Evolutionary conservation across 139 green algal genomes (phyloP).

Genomic region (Ettlia oleoabundans): DNA sequence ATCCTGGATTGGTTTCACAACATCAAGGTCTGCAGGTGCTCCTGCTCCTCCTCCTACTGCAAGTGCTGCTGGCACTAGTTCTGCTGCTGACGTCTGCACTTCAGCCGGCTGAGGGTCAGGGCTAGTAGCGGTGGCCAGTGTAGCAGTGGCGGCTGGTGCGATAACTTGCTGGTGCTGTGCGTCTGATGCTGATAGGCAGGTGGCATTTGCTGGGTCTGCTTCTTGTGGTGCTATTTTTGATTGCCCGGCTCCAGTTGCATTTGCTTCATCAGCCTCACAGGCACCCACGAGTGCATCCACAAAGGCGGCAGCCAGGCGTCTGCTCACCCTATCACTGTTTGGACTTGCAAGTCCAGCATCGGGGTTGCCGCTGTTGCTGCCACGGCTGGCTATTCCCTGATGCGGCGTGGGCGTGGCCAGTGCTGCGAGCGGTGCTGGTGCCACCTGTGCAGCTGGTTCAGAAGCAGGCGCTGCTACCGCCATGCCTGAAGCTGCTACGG

Average conservation of each 20-base stretch:
- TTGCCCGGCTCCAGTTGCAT: background rate
- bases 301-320: conserved; percentile 11
- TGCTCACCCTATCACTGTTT: background rate
- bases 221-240: too few species aligned
- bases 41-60: background rate
- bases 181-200: too few species aligned
- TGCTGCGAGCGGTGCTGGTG: background rate
- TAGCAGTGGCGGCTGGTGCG: too few species aligned
- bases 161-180: too few species aligned
- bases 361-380: too few species aligned
- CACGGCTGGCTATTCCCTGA: background rate
- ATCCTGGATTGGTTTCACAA: background rate
- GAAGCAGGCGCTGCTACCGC: too few species aligned
- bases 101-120: too few species aligned
- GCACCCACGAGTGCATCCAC: conserved; percentile 13
- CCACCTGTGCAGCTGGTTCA: background rate
- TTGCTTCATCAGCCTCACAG: background rate
- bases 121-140: too few species aligned
- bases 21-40: background rate
- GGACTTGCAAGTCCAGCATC: too few species aligned
- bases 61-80: background rate
- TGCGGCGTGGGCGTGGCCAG: background rate
- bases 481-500: too few species aligned
- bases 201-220: too few species aligned
- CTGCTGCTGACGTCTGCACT: too few species aligned